Evolutionary conservation across 2,329 filamentous ascomycete species (phyloP).

Genomic region (Aspergillus neotritici): DNA sequence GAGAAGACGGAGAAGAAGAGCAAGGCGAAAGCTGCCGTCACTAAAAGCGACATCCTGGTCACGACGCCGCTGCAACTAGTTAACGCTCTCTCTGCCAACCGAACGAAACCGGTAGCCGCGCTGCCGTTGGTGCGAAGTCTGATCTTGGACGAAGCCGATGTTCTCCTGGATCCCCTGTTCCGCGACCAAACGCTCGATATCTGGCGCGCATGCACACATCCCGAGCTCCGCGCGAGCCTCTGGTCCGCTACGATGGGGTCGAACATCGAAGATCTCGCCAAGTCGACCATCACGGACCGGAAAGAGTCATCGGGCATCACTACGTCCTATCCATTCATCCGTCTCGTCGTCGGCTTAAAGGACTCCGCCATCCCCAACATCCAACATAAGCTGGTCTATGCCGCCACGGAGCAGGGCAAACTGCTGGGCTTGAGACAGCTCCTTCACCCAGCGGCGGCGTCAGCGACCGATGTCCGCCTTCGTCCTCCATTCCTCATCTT

Average conservation of each 20-base stretch:
- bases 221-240: constrained; percentile 66
- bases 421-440: constrained; percentile 85
- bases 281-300: constrained; percentile 59
- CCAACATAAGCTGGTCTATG: constrained; percentile 80
- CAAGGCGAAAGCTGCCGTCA: constrained; percentile 43
- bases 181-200: constrained; percentile 78
- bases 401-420: constrained; percentile 88
- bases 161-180: constrained; percentile 86
- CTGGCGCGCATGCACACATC: constrained; percentile 71
- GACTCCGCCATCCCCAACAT: constrained; percentile 93
- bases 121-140: constrained; percentile 67
- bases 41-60: constrained; percentile 73
- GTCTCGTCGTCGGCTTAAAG: constrained; percentile 91
- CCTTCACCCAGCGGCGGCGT: constrained; percentile 64
- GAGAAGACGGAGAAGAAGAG: constrained; percentile 22
- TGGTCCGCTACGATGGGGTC: constrained; percentile 99
- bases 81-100: constrained; percentile 58
- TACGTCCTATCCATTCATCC: constrained; percentile 53
- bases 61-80: constrained; percentile 74
- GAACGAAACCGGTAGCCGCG: constrained; percentile 40
- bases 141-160: constrained; percentile 89
- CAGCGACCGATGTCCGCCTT: constrained; percentile 47
- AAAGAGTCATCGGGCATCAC: constrained; percentile 23
- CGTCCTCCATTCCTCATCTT: constrained; percentile 91
- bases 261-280: constrained; percentile 74